Evolutionary conservation across 208 protist species (phyloP).

Genomic region (Perkinsela sp.): DNA sequence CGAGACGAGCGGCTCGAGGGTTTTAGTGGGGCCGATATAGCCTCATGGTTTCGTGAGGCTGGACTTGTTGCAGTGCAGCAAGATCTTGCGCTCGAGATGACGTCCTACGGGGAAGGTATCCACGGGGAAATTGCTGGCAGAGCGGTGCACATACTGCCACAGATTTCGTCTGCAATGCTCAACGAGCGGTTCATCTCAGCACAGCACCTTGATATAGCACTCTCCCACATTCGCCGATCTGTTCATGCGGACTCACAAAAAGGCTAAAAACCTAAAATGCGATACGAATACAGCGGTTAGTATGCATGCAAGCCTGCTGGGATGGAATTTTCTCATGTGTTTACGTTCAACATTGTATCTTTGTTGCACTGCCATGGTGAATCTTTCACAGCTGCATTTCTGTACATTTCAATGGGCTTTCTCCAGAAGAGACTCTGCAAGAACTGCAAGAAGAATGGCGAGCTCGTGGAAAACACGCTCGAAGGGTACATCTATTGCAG

Average conservation of each 20-base stretch:
- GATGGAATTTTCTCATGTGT: too few relatives aligned
- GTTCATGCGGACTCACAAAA: neutral
- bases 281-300: too few relatives aligned
- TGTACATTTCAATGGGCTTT: neutral
- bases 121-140: neutral
- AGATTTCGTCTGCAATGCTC: neutral
- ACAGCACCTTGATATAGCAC: neutral
- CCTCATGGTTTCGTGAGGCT: conserved; percentile 67
- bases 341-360: too few relatives aligned
- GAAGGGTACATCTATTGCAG: neutral
- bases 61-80: conserved; percentile 43
- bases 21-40: conserved; percentile 79
- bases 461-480: neutral
- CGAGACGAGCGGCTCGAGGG: conserved; percentile 33
- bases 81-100: neutral
- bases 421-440: neutral
- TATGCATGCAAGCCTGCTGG: too few relatives aligned
- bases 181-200: neutral
- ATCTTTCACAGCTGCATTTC: too few relatives aligned
- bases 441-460: neutral
- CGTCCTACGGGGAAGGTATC: neutral
- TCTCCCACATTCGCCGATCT: neutral
- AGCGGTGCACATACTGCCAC: neutral
- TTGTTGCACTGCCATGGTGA: too few relatives aligned
- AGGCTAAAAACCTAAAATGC: too few relatives aligned